Percentiles rank a stretch among this genome's conserved stretches.
Evolutionary conservation across 192 early-diverging fungal species (phyloP).

Genomic region (Umbelopsis sp.): DNA sequence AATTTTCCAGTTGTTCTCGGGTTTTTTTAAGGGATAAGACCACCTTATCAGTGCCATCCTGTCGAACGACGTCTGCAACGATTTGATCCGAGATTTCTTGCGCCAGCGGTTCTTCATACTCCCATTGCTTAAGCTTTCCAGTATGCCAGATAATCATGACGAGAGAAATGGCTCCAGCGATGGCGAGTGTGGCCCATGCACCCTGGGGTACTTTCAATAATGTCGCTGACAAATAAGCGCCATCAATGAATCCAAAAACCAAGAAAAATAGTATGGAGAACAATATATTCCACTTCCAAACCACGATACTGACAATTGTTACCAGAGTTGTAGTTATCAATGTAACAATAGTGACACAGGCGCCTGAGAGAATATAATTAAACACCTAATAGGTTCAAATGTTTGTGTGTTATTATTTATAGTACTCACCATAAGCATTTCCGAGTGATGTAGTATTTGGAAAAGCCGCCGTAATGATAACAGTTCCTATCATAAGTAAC

Average conservation of each 20-base stretch:
- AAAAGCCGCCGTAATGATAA: conserved; percentile 47
- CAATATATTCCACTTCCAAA: conserved; percentile 26
- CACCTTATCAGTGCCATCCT: not conserved
- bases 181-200: conserved; percentile 29
- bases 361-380: not conserved
- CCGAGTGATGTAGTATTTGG: conserved; percentile 39
- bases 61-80: not conserved
- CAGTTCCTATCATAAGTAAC: conserved; percentile 41
- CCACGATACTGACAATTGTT: conserved; percentile 12
- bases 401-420: not conserved
- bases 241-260: conserved; percentile 33
- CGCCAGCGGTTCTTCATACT: conserved; percentile 8
- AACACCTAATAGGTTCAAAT: not conserved
- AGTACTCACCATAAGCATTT: conserved; percentile 48
- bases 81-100: conserved; percentile 18
- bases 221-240: conserved; percentile 22
- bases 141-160: conserved; percentile 31
- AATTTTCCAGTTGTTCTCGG: not conserved
- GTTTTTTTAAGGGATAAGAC: conserved; percentile 5
- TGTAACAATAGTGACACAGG: conserved; percentile 16
- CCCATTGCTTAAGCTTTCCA: conserved; percentile 17
- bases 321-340: conserved; percentile 20
- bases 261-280: conserved; percentile 26
- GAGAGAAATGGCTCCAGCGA: not conserved
- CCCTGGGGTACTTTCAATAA: conserved; percentile 27